Conservation (phyloP, 148 eudicot genomes). For the Rhododendron kiyosumense region DNA sequence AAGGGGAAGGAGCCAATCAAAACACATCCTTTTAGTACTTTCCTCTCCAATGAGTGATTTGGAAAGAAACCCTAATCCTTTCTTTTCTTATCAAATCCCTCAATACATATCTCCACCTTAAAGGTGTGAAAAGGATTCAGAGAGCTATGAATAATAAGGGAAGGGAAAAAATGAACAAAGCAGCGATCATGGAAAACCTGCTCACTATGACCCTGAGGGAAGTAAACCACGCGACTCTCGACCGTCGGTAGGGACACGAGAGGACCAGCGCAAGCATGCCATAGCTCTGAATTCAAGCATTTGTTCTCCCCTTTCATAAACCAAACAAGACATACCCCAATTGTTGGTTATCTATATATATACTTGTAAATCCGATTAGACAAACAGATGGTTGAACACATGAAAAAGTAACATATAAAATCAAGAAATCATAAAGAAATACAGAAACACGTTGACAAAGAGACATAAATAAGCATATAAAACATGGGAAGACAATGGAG, state of each 20-base stretch:
- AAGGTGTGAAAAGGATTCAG: background rate
- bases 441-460: background rate
- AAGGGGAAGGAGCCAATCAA: background rate
- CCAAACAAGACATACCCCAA: constrained; percentile 4
- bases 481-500: background rate
- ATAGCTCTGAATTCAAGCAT: constrained; percentile 85
- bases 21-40: background rate
- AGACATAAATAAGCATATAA: background rate
- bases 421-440: background rate
- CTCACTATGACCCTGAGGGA: constrained; percentile 98
- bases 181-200: constrained; percentile 42
- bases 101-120: background rate
- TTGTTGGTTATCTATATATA: background rate
- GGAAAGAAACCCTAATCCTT: background rate
- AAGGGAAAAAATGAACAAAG: background rate
- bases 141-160: background rate
- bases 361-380: background rate
- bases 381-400: background rate
- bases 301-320: constrained; percentile 65
- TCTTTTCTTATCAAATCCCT: background rate
- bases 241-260: constrained; percentile 71
- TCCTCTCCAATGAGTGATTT: background rate
- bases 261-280: constrained; percentile 99
- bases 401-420: background rate
- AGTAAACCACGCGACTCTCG: constrained; percentile 88